Percentiles rank a stretch among this genome's conserved stretches.
Evolutionary conservation across 2,329 filamentous ascomycete genomes (phyloP).

Genomic region (Phoma herbarum): DNA sequence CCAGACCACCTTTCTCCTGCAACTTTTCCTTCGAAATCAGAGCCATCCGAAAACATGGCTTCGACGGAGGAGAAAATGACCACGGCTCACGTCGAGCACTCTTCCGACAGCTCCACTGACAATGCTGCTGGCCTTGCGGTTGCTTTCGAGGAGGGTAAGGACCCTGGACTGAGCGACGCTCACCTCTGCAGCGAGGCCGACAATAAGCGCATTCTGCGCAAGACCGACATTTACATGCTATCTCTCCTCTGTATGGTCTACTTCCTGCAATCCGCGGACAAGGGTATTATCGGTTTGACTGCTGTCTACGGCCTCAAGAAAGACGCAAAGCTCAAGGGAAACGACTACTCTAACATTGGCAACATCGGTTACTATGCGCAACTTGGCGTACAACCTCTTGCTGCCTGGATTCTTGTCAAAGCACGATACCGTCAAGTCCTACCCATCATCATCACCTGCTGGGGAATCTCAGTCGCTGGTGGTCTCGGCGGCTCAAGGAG

Average conservation of each 20-base stretch:
- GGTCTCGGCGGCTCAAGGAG: conserved; percentile 32
- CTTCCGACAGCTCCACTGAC: conserved; percentile 22
- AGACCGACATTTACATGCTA: conserved; percentile 35
- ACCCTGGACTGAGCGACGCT: conserved; percentile 24
- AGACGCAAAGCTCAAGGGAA: conserved; percentile 50
- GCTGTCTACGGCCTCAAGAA: conserved; percentile 62
- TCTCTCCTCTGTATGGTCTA: conserved; percentile 39
- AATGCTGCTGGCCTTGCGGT: conserved; percentile 18
- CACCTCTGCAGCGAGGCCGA: conserved; percentile 34
- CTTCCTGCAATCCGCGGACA: conserved; percentile 55
- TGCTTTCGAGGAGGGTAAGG: conserved; percentile 34
- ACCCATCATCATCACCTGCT: conserved; percentile 53
- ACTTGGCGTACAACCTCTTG: conserved; percentile 61
- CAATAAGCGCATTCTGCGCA: conserved; percentile 34
- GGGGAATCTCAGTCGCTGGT: conserved; percentile 54
- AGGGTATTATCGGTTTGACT: conserved; percentile 59
- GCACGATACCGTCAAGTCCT: conserved; percentile 41
- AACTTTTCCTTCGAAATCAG: background rate
- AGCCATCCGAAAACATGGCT: conserved; percentile 24
- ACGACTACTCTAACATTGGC: conserved; percentile 59
- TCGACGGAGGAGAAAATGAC: conserved; percentile 27
- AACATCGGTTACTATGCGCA: conserved; percentile 62
- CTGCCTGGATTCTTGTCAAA: conserved; percentile 60
- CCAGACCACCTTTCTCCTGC: conserved; percentile 11
- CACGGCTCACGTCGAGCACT: conserved; percentile 21